These are phyloP conservation scores for Gossypium aridum DNA, from an alignment of 441 rosid genomes.

Conservation along the genomic window DNA sequence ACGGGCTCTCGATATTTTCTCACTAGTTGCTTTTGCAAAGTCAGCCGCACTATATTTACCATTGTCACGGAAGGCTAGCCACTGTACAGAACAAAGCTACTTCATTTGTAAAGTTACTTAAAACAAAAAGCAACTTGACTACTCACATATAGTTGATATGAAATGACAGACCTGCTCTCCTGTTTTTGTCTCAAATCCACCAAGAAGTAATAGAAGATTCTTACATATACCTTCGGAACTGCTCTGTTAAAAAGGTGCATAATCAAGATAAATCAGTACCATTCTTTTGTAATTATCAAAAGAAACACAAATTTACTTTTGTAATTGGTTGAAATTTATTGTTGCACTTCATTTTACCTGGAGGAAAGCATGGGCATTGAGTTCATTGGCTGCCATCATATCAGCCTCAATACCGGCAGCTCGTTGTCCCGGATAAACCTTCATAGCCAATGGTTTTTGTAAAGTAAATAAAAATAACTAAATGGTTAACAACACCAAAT, in stretches of 20 bases:
- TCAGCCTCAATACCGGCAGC: slow-evolving; percentile 84
- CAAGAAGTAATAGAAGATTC: slow-evolving; percentile 65
- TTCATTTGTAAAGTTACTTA: slow-evolving; percentile 14
- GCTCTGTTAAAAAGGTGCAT: slow-evolving; percentile 38
- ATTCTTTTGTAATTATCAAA: slow-evolving; percentile 10
- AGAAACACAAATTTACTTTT: not conserved
- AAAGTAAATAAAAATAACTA: not conserved
- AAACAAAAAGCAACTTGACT: slow-evolving; percentile 11
- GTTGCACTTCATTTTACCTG: slow-evolving; percentile 42
- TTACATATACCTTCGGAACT: slow-evolving; percentile 43
- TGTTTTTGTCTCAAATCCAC: slow-evolving; percentile 85
- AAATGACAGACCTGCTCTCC: slow-evolving; percentile 76
- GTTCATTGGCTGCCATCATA: slow-evolving; percentile 97
- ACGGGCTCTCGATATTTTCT: slow-evolving; percentile 40
- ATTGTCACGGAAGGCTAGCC: slow-evolving; percentile 86
- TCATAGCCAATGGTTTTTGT: slow-evolving; percentile 20
- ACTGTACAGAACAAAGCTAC: slow-evolving; percentile 38
- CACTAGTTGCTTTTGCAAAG: slow-evolving; percentile 59
- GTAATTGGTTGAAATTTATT: not conserved
- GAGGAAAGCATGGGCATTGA: slow-evolving; percentile 76
- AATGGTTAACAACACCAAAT: not conserved
- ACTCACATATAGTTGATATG: slow-evolving; percentile 13
- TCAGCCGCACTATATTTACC: slow-evolving; percentile 85
- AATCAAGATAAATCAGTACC: slow-evolving; percentile 14
- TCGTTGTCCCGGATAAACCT: slow-evolving; percentile 92